phyloP scores from a whole-genome alignment of 192 early-diverging fungal genomes.

The Coemansia sp. region DNA sequence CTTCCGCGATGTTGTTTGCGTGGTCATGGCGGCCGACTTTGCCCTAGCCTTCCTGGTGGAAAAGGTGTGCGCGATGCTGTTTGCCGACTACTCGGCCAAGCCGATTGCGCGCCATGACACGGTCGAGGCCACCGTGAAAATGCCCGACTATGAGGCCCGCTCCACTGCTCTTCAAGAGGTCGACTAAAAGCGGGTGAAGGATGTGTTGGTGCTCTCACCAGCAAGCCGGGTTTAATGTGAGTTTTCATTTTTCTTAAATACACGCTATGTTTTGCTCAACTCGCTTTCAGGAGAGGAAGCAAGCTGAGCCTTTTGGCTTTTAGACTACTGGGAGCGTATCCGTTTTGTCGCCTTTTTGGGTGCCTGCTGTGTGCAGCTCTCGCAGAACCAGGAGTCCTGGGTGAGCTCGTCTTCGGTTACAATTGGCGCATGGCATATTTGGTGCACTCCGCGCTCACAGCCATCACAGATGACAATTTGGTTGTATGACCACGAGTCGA shows the following conservation, averaged over 20 bases:
- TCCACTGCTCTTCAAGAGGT: constrained; percentile 1
- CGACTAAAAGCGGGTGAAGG: no score
- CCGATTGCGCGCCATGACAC: constrained; percentile 52
- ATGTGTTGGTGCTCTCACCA: no score
- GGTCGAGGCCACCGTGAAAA: constrained; percentile 26
- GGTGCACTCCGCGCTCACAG: constrained; percentile 46
- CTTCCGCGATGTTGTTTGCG: constrained; percentile 78
- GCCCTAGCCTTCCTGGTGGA: constrained; percentile 77
- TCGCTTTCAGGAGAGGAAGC: no score
- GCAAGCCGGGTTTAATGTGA: no score
- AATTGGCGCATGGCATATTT: constrained; percentile 42
- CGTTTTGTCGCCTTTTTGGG: not conserved
- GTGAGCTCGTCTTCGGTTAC: constrained; percentile 39
- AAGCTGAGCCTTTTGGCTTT: no score
- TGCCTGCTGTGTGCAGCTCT: constrained; percentile 12
- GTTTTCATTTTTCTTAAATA: no score
- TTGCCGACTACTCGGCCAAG: constrained; percentile 90
- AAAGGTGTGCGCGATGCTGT: constrained; percentile 65
- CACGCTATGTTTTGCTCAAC: no score
- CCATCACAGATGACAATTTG: constrained; percentile 49
- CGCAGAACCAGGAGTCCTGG: constrained; percentile 43
- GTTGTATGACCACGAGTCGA: constrained; percentile 37
- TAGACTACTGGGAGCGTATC: not conserved
- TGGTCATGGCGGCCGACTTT: constrained; percentile 88
- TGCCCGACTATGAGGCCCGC: constrained; percentile 31